Conservation (phyloP, 306 rosid genomes). For the Albizia julibrissin region DNA sequence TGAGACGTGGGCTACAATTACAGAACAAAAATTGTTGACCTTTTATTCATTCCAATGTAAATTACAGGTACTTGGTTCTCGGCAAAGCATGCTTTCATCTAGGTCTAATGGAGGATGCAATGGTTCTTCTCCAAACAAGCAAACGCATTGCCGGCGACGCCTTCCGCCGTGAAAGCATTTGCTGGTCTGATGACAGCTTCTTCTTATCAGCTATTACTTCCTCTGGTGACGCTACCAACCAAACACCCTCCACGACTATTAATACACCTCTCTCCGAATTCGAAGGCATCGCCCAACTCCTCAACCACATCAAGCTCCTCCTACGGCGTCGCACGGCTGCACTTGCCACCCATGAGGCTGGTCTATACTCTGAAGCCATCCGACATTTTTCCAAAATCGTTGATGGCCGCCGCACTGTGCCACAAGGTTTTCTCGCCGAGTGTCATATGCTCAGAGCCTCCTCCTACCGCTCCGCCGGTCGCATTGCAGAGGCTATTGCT, state of each 20-base stretch:
- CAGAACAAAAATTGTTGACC: neutral
- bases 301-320: conserved; percentile 81
- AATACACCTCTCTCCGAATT: conserved; percentile 48
- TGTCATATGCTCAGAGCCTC: conserved; percentile 85
- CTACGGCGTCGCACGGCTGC: conserved; percentile 86
- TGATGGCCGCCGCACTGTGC: conserved; percentile 91
- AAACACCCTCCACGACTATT: conserved; percentile 53
- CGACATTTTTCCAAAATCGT: conserved; percentile 89
- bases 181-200: conserved; percentile 90
- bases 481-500: conserved; percentile 85
- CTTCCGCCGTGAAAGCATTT: conserved; percentile 84
- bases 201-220: conserved; percentile 46
- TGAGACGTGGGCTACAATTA: neutral
- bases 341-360: conserved; percentile 82
- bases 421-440: conserved; percentile 88
- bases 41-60: neutral
- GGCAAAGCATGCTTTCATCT: conserved; percentile 93
- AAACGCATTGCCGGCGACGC: conserved; percentile 92
- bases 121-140: conserved; percentile 93
- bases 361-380: conserved; percentile 83
- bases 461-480: conserved; percentile 63
- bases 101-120: conserved; percentile 95
- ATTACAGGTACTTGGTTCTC: conserved; percentile 73
- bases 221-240: conserved; percentile 40
- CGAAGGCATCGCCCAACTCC: conserved; percentile 62